A percentile compares a stretch with the other conserved stretches of the same genome.
These are phyloP conservation scores for Trichoderma sp. DNA, from an alignment of 2,329 filamentous ascomycete species.

Conservation along the genomic window DNA sequence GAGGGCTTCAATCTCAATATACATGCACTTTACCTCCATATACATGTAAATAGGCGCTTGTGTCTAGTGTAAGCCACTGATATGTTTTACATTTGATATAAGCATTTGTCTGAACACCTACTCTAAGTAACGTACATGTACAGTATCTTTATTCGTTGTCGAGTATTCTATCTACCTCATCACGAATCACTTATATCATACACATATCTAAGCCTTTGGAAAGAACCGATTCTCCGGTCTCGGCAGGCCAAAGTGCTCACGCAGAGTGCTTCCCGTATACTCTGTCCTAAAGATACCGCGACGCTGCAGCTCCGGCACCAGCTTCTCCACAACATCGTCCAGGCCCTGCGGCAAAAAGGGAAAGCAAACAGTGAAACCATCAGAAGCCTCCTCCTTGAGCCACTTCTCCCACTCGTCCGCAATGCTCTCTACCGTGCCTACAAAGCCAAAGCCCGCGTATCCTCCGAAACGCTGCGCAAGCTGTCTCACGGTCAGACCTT, in stretches of 20 bases:
- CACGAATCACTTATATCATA: neutral
- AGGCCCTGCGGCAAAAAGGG: constrained; percentile 51
- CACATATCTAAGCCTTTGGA: neutral
- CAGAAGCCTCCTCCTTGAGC: constrained; percentile 46
- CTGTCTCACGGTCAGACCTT: constrained; percentile 49
- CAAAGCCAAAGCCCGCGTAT: constrained; percentile 49
- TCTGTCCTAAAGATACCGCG: constrained; percentile 51
- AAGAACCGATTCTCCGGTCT: constrained; percentile 43
- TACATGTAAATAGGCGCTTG: too few species aligned
- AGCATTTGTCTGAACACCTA: too few species aligned
- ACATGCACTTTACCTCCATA: too few species aligned
- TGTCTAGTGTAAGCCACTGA: too few species aligned
- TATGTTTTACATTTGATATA: neutral
- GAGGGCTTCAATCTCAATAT: too few species aligned
- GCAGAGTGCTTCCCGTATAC: constrained; percentile 50
- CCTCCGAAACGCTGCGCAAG: constrained; percentile 50
- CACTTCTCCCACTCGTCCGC: constrained; percentile 49
- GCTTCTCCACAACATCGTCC: constrained; percentile 44
- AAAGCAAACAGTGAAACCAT: constrained; percentile 51
- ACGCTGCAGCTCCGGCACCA: constrained; percentile 51
- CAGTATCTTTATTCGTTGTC: neutral
- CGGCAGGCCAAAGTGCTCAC: constrained; percentile 53
- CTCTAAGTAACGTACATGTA: neutral
- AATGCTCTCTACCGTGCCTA: constrained; percentile 47
- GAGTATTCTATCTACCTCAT: neutral